Evolutionary conservation across 2,329 filamentous ascomycete genomes (phyloP), one percentile per base, ranked within the genome.

Genomic region (Ophiocordyceps camponoti-rufipedis): DNA sequence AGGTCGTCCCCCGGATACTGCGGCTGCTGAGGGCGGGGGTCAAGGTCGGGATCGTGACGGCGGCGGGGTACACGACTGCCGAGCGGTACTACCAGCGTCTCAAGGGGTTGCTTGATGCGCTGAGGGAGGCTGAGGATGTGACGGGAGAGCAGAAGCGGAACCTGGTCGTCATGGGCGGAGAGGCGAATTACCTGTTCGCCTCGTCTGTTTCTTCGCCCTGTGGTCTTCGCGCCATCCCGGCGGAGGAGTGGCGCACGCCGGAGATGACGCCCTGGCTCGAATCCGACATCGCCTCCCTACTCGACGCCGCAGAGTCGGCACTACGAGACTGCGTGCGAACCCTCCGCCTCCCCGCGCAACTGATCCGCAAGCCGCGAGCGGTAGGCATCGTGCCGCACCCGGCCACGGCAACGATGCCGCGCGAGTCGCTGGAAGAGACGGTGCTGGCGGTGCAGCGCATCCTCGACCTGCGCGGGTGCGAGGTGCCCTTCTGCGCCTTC

Each of bases 381-480:
- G 84, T 89, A 0, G 85, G 85, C 49, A 82, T 89, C 54, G 73
- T 85, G 49, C 82, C 82, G 18, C 39, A 46, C 2, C 81, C 54
- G 60, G 62, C 74, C 1, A 65, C 76, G 2, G 67, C 74, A 16
- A 80, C 78, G 46, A 86, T 94, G 56, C 76, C 82, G 29, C 79
- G 91, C 16, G 91, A 98, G 65, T 83, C 83, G 47, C 75, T 98
- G 16, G 91, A 98, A 61, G 91, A 98, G 66, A 95, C 89, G 0
- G 91, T 98, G 0, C 71, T 98, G 11, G 86, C 94, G 1, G 85
- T 91, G 16, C 89, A 96, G 62, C 89, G 93, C 60, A 87, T 86
- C 43, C 72, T 98, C 5, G 89, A 96, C 62, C 75, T 88, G 8
- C 16, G 23, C 14, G 44, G 14, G 13, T 31, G 14, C 47, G 53